These are phyloP conservation scores for Casuarina cunninghamiana DNA, from an alignment of 306 rosid genomes.

Conservation along the genomic window DNA sequence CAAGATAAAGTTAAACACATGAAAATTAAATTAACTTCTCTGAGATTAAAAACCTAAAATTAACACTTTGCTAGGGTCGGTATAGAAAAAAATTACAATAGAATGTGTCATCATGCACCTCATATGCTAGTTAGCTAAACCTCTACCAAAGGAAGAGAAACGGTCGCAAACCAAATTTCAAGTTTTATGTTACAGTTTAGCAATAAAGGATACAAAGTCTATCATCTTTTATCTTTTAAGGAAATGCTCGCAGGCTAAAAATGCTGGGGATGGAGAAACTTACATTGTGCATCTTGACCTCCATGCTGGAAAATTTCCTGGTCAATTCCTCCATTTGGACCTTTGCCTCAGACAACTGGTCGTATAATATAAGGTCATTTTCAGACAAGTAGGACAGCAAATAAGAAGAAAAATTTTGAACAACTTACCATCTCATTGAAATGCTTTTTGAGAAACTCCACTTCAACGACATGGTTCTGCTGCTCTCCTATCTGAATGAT, in stretches of 20 bases:
- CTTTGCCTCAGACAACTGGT: constrained; percentile 51
- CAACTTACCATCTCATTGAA: constrained; percentile 51
- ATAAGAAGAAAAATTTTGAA: constrained; percentile 22
- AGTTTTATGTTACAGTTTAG: no score
- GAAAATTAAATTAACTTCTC: no score
- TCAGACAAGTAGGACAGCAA: constrained; percentile 3
- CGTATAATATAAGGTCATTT: constrained; percentile 9
- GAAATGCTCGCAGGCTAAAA: constrained; percentile 1
- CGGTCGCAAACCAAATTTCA: not conserved
- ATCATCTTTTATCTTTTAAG: not conserved
- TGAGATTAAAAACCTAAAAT: no score
- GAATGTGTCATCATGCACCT: no score
- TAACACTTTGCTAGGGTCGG: no score
- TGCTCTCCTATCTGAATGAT: constrained; percentile 49
- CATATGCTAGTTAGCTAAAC: not conserved
- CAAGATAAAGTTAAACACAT: no score
- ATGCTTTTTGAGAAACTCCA: constrained; percentile 40
- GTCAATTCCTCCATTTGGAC: constrained; percentile 57
- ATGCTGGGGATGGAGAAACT: constrained; percentile 29
- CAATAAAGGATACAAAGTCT: not conserved
- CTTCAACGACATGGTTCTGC: constrained; percentile 44
- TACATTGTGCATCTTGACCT: constrained; percentile 58
- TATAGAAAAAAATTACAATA: no score
- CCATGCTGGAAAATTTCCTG: constrained; percentile 51
- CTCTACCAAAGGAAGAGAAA: not conserved